A percentile compares a stretch with the other conserved stretches of the same genome.
These are phyloP conservation scores for Lactifluus subvellereus DNA, from an alignment of 768 basidiomycete species.

Conservation along the genomic window DNA sequence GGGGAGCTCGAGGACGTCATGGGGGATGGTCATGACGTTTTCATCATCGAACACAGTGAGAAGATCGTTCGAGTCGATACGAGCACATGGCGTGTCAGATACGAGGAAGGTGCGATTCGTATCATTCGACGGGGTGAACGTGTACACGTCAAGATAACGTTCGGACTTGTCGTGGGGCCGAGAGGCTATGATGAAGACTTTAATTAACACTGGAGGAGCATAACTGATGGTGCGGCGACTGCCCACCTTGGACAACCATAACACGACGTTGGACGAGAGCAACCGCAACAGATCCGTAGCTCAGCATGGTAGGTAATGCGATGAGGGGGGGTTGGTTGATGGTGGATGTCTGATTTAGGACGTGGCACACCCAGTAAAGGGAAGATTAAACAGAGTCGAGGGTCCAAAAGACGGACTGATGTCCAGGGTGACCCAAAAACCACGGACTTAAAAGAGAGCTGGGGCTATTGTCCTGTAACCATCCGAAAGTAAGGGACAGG, in stretches of 20 bases:
- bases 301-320: conserved; percentile 15
- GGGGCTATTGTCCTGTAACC: conserved; percentile 19
- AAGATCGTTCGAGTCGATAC: conserved; percentile 54
- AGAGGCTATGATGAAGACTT: conserved; percentile 37
- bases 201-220: background rate
- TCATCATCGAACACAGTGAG: conserved; percentile 50
- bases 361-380: background rate
- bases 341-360: background rate
- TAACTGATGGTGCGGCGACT: background rate
- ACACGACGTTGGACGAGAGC: conserved; percentile 65
- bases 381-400: background rate
- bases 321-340: background rate
- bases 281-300: conserved; percentile 54
- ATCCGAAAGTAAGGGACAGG: background rate
- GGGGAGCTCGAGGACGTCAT: conserved; percentile 62
- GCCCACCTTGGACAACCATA: conserved; percentile 59
- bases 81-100: conserved; percentile 51
- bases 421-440: background rate
- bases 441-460: background rate
- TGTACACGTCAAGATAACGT: conserved; percentile 58
- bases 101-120: conserved; percentile 54
- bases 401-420: background rate
- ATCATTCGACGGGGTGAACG: conserved; percentile 57
- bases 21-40: conserved; percentile 30
- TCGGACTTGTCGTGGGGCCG: conserved; percentile 52